These are phyloP conservation scores for Quercus robur DNA, from an alignment of 306 rosid genomes.

Conservation along the genomic window DNA sequence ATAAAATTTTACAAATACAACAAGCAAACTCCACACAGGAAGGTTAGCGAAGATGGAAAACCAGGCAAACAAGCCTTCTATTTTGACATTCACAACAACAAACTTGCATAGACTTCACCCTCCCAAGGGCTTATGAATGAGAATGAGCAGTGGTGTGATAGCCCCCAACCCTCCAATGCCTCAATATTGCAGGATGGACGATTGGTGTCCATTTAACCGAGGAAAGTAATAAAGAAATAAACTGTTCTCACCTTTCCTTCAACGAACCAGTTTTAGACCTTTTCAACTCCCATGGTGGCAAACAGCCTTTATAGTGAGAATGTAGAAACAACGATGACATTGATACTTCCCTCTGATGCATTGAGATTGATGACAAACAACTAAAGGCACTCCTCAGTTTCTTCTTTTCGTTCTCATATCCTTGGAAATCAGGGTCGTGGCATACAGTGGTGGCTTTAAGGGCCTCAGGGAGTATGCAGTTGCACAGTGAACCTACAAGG, in stretches of 20 bases:
- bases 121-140: background rate
- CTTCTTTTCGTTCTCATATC: slow-evolving; percentile 61
- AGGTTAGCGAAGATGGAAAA: background rate
- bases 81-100: slow-evolving; percentile 33
- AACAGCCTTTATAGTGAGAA: slow-evolving; percentile 87
- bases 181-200: slow-evolving; percentile 22
- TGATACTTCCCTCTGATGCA: slow-evolving; percentile 74
- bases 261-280: slow-evolving; percentile 56
- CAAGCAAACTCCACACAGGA: slow-evolving; percentile 19
- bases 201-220: background rate
- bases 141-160: slow-evolving; percentile 25
- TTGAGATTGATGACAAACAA: slow-evolving; percentile 76
- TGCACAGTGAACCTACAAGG: slow-evolving; percentile 72
- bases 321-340: slow-evolving; percentile 85
- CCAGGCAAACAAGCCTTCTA: slow-evolving; percentile 10
- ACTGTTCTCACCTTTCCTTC: slow-evolving; percentile 51
- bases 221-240: background rate
- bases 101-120: slow-evolving; percentile 28
- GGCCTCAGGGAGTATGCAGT: slow-evolving; percentile 84
- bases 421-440: slow-evolving; percentile 54
- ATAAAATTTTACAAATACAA: slow-evolving; percentile 32
- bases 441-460: slow-evolving; percentile 61
- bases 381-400: slow-evolving; percentile 62
- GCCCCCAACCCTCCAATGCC: slow-evolving; percentile 9
- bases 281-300: slow-evolving; percentile 81